Conservation (phyloP, 1,284 basidiomycete species). For the Peniophora sp. region DNA sequence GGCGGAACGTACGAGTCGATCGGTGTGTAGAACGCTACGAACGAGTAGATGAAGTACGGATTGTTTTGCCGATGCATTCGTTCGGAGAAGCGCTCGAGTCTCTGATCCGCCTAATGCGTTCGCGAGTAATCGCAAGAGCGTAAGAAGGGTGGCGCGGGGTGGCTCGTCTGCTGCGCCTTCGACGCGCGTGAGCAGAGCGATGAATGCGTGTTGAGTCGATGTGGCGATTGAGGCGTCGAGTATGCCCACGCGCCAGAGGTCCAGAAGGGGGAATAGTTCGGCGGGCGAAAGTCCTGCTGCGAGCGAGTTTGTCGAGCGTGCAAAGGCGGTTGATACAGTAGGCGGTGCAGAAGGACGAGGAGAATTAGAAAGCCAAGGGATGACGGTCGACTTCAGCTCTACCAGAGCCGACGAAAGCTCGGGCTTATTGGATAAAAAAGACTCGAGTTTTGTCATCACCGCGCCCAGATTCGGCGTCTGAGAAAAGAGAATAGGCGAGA, state of each 20-base stretch:
- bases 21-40: constrained; percentile 59
- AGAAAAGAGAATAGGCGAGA: constrained; percentile 70
- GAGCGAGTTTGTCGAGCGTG: constrained; percentile 38
- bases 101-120: constrained; percentile 63
- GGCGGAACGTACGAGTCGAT: constrained; percentile 64
- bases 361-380: constrained; percentile 58
- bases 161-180: constrained; percentile 14
- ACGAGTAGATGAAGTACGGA: constrained; percentile 41
- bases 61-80: constrained; percentile 10
- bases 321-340: constrained; percentile 32
- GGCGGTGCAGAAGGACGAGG: constrained; percentile 17
- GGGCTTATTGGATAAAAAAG: constrained; percentile 47
- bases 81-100: constrained; percentile 41
- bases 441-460: constrained; percentile 53
- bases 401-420: constrained; percentile 21
- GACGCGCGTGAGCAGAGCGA: constrained; percentile 28
- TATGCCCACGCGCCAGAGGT: constrained; percentile 77
- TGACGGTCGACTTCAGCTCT: constrained; percentile 41
- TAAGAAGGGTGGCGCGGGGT: constrained; percentile 48
- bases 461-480: constrained; percentile 65
- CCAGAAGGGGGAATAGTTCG: constrained; percentile 74
- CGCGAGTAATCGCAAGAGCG: constrained; percentile 63
- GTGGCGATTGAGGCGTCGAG: constrained; percentile 41
- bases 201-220: constrained; percentile 35
- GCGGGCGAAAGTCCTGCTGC: constrained; percentile 40